phyloP scores from a whole-genome alignment of 768 basidiomycete genomes.

The Russula vinacea region DNA sequence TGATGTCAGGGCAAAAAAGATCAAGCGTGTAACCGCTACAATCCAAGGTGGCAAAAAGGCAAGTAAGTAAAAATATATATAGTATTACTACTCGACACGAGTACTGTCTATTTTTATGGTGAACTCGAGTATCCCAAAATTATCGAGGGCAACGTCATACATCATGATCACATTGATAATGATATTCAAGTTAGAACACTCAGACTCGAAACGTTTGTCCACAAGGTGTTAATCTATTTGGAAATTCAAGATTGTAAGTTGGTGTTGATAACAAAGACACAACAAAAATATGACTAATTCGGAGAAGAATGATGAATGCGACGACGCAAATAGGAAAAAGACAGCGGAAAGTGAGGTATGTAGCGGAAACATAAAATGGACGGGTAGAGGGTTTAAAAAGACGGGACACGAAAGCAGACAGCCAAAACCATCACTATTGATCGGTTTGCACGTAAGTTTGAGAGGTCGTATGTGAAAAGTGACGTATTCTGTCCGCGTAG shows the following conservation, averaged over 20 bases:
- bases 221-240: not conserved
- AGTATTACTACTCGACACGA: not conserved
- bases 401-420: not conserved
- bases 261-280: not conserved
- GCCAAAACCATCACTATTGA: conserved; percentile 1
- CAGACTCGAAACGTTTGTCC: not conserved
- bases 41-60: not conserved
- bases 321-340: not conserved
- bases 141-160: not conserved
- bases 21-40: conserved; percentile 43
- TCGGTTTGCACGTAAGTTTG: not conserved
- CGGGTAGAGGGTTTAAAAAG: not conserved
- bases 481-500: conserved; percentile 3
- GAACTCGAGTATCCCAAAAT: not conserved
- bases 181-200: not conserved
- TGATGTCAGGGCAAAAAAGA: conserved; percentile 36
- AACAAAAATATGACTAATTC: not conserved
- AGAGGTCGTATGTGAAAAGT: not conserved
- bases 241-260: conserved; percentile 1
- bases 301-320: not conserved
- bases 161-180: not conserved
- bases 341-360: not conserved
- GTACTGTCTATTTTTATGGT: not conserved
- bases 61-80: not conserved
- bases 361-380: not conserved